phyloP scores from a whole-genome alignment of 2,329 filamentous ascomycete species.

The Monosporascus sp. region DNA sequence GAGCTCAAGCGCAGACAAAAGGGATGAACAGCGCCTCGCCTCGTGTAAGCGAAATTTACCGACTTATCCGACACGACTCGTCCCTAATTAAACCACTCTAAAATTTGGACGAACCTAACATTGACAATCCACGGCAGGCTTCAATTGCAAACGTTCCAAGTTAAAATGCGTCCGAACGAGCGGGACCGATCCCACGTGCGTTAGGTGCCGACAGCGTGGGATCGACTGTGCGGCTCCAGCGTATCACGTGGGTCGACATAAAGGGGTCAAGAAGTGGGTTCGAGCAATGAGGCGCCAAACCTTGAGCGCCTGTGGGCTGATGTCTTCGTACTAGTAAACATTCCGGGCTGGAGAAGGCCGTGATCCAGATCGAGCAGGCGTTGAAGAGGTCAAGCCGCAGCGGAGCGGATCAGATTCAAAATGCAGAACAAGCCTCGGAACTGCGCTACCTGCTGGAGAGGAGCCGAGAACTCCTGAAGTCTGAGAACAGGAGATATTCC shows the following conservation, averaged over 20 bases:
- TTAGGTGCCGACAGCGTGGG: conserved; percentile 24
- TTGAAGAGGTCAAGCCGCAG: conserved; percentile 49
- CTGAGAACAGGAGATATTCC: conserved; percentile 15
- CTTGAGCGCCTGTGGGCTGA: conserved; percentile 4
- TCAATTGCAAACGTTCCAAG: conserved; percentile 30
- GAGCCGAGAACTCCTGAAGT: conserved; percentile 34
- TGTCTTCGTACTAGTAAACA: conserved; percentile 52
- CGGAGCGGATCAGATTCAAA: conserved; percentile 29
- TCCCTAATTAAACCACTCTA: no score
- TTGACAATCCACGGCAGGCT: conserved; percentile 10
- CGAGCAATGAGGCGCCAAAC: no score
- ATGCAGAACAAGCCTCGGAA: conserved; percentile 36
- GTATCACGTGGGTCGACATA: conserved; percentile 69
- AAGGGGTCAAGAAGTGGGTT: conserved; percentile 69
- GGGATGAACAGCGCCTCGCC: conserved; percentile 25
- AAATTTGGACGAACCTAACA: background rate
- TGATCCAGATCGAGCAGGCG: conserved; percentile 69
- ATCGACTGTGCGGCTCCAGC: conserved; percentile 62
- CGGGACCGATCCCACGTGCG: conserved; percentile 21
- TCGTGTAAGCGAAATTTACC: conserved; percentile 12
- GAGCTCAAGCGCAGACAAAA: conserved; percentile 14
- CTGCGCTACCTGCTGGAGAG: conserved; percentile 46
- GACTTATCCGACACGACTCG: no score
- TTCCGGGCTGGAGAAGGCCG: conserved; percentile 66
- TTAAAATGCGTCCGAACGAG: conserved; percentile 26